Percentiles rank a stretch among this genome's conserved stretches.
Conservation (phyloP, 345 rosid species). For the Syzygium grande region DNA sequence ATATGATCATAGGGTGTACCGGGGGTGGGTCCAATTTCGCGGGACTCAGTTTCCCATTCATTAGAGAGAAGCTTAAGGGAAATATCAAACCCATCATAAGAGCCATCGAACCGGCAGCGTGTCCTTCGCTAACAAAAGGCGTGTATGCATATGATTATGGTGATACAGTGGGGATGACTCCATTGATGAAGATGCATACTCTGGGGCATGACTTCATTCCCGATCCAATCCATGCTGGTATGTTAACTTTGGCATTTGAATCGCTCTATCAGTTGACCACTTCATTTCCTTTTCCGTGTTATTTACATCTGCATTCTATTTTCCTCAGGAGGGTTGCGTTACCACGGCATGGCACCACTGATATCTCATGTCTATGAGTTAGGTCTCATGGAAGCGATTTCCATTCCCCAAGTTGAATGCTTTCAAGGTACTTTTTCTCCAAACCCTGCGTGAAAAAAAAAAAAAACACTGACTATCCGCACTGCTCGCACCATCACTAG, state of each 20-base stretch:
- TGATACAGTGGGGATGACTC: constrained; percentile 87
- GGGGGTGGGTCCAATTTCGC: constrained; percentile 98
- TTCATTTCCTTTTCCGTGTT: not conserved
- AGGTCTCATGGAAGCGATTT: constrained; percentile 82
- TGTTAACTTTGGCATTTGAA: not conserved
- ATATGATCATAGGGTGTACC: constrained; percentile 82
- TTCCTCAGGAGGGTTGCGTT: constrained; percentile 72
- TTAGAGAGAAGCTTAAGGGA: constrained; percentile 80
- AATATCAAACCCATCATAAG: constrained; percentile 69
- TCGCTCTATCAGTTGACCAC: not conserved
- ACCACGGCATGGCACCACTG: constrained; percentile 95
- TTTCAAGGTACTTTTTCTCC: constrained; percentile 43
- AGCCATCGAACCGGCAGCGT: constrained; percentile 88
- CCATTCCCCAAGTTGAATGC: constrained; percentile 83
- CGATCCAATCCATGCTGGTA: constrained; percentile 96
- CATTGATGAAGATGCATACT: constrained; percentile 99
- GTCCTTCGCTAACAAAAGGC: constrained; percentile 88
- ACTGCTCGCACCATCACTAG: not conserved
- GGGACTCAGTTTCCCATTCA: constrained; percentile 87
- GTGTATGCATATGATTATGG: constrained; percentile 85
- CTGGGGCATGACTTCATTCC: constrained; percentile 96
- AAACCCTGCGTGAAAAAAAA: not conserved
- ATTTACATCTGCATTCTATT: not conserved
- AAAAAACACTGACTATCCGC: not conserved
- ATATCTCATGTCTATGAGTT: constrained; percentile 75